A percentile compares a stretch with the other conserved stretches of the same genome.
These are phyloP conservation scores for Phellinidium pouzarii DNA, from an alignment of 1,284 basidiomycete genomes.

Conservation along the genomic window DNA sequence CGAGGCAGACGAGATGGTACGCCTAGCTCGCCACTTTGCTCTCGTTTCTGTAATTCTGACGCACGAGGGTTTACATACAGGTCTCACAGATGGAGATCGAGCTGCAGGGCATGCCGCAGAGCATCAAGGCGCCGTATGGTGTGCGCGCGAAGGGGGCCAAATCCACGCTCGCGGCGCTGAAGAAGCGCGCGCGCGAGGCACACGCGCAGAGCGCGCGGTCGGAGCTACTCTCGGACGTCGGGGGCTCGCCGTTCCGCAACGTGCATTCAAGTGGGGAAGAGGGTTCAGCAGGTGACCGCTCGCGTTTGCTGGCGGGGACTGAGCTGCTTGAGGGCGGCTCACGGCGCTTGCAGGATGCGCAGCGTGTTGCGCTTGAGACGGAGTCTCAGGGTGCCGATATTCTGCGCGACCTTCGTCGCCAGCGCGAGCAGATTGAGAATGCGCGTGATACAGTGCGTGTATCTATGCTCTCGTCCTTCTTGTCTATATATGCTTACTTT, in stretches of 20 bases:
- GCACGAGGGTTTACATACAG: slow-evolving; percentile 34
- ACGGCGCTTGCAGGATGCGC: slow-evolving; percentile 81
- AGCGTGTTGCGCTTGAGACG: slow-evolving; percentile 91
- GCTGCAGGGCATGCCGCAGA: slow-evolving; percentile 91
- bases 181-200: slow-evolving; percentile 68
- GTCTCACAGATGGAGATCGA: slow-evolving; percentile 99
- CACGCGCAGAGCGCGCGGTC: slow-evolving; percentile 52
- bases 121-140: slow-evolving; percentile 70
- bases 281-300: slow-evolving; percentile 51
- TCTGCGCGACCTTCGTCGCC: slow-evolving; percentile 75
- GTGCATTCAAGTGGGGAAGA: slow-evolving; percentile 63
- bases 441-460: slow-evolving; percentile 76
- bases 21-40: slow-evolving; percentile 19
- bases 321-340: slow-evolving; percentile 72
- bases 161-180: slow-evolving; percentile 64
- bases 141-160: slow-evolving; percentile 69
- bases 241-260: slow-evolving; percentile 55
- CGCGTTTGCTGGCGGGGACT: slow-evolving; percentile 74
- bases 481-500: slow-evolving; percentile 9
- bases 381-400: slow-evolving; percentile 95
- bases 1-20: slow-evolving; percentile 95
- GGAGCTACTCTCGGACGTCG: slow-evolving; percentile 46
- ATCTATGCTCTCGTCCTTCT: neutral
- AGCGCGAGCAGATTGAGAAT: slow-evolving; percentile 95
- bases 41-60: neutral